Conservation (phyloP, 78 protist genomes). For the Dictyostelium brefeldianum region DNA sequence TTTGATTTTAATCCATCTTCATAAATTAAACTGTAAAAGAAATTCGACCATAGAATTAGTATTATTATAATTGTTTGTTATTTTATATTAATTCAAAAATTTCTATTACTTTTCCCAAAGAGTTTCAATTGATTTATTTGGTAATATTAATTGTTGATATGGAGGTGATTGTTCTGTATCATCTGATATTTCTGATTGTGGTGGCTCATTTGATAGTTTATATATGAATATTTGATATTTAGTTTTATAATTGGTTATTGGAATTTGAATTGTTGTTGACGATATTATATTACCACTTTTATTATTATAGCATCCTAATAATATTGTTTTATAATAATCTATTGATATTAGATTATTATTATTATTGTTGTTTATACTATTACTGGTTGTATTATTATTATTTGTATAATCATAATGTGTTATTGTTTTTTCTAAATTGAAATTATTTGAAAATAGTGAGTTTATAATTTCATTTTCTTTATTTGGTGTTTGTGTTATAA, state of each 20-base stretch:
- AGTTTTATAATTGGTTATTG: not conserved
- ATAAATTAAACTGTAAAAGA: slow-evolving; percentile 43
- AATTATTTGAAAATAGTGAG: not conserved
- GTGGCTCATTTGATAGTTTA: slow-evolving; percentile 11
- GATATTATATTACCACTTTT: not conserved
- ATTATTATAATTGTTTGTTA: not conserved
- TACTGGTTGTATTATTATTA: not conserved
- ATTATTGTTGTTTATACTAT: too few relatives aligned
- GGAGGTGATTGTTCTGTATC: slow-evolving; percentile 43
- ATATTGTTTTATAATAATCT: not conserved
- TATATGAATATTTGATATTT: slow-evolving; percentile 18
- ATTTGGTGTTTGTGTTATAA: slow-evolving; percentile 7
- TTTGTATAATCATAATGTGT: not conserved
- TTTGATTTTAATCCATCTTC: slow-evolving; percentile 65
- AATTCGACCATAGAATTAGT: not conserved
- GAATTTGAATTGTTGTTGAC: not conserved
- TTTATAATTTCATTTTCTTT: not conserved
- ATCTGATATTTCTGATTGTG: slow-evolving; percentile 31
- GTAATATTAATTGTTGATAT: slow-evolving; percentile 73
- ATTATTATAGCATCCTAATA: not conserved
- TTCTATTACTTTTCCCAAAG: slow-evolving; percentile 91
- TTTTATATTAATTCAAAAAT: too few relatives aligned
- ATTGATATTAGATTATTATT: too few relatives aligned
- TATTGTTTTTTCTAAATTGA: not conserved
- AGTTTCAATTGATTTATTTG: slow-evolving; percentile 77